Percentiles rank a stretch among this genome's conserved stretches.
phyloP scores from a whole-genome alignment of 306 rosid species.

The Argentina anserina region DNA sequence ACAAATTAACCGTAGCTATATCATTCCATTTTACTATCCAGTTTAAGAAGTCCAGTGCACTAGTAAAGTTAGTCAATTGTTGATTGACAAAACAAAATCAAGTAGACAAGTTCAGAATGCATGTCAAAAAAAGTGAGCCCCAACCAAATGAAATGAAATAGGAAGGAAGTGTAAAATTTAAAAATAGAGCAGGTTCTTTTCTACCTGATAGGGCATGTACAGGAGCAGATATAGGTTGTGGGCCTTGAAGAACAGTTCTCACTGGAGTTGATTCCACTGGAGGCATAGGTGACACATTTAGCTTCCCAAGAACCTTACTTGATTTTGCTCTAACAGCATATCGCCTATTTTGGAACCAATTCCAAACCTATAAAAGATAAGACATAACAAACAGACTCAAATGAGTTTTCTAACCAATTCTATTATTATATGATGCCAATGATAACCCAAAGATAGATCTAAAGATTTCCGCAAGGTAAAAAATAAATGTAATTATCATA shows the following conservation, averaged over 20 bases:
- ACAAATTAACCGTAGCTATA: background rate
- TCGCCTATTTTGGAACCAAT: slow-evolving; percentile 98
- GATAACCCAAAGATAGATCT: background rate
- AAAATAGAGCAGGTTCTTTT: slow-evolving; percentile 17
- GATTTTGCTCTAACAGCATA: slow-evolving; percentile 87
- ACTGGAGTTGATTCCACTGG: slow-evolving; percentile 59
- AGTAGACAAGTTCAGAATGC: slow-evolving; percentile 15
- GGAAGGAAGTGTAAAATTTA: background rate
- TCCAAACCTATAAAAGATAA: slow-evolving; percentile 69
- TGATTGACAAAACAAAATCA: background rate
- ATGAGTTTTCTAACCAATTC: slow-evolving; percentile 9
- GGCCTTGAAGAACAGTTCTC: slow-evolving; percentile 59
- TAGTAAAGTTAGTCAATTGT: background rate
- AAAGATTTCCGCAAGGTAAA: background rate
- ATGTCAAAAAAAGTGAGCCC: slow-evolving; percentile 7
- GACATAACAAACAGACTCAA: slow-evolving; percentile 14
- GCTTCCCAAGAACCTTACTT: slow-evolving; percentile 74
- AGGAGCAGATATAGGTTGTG: slow-evolving; percentile 63
- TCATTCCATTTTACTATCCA: background rate
- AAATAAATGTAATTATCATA: slow-evolving; percentile 29
- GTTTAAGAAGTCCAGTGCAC: background rate
- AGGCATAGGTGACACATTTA: slow-evolving; percentile 68
- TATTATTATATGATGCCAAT: slow-evolving; percentile 2
- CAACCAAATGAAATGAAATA: slow-evolving; percentile 10
- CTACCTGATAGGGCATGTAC: slow-evolving; percentile 71